Conservation (phyloP, 2,329 filamentous ascomycete genomes). For the Mariannaea elegans region DNA sequence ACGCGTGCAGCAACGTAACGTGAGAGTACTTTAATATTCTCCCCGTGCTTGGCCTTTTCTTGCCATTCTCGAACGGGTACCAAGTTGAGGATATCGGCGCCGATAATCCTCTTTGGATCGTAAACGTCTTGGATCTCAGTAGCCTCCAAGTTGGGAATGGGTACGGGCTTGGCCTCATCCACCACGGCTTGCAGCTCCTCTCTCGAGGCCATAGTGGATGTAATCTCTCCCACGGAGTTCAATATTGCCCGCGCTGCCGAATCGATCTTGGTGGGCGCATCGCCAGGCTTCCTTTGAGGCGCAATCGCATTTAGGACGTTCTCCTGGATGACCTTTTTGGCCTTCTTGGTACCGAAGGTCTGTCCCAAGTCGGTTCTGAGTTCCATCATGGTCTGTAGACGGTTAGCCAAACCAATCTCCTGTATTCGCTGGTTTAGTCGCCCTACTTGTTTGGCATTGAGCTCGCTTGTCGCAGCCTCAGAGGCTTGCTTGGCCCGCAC, state of each 20-base stretch:
- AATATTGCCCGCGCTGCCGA: conserved; percentile 68
- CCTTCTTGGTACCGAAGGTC: conserved; percentile 86
- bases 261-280: conserved; percentile 60
- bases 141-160: conserved; percentile 73
- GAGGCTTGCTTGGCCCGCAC: conserved; percentile 65
- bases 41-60: conserved; percentile 67
- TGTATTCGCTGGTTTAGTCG: background rate
- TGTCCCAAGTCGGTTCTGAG: conserved; percentile 76
- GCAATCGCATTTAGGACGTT: conserved; percentile 76
- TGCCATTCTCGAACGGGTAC: conserved; percentile 80
- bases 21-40: conserved; percentile 65
- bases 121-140: conserved; percentile 78
- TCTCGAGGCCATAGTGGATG: conserved; percentile 71
- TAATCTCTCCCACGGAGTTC: conserved; percentile 67
- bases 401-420: conserved; percentile 37
- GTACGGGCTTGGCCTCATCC: conserved; percentile 77
- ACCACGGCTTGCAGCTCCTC: conserved; percentile 71
- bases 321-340: conserved; percentile 78
- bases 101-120: conserved; percentile 71
- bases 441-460: conserved; percentile 41
- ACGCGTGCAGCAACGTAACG: conserved; percentile 74
- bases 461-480: conserved; percentile 54
- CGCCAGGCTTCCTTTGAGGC: conserved; percentile 46
- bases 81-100: conserved; percentile 70
- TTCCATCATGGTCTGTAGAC: conserved; percentile 63